phyloP scores from a whole-genome alignment of 164 flowering plant species.

The Magnolia sinica region DNA sequence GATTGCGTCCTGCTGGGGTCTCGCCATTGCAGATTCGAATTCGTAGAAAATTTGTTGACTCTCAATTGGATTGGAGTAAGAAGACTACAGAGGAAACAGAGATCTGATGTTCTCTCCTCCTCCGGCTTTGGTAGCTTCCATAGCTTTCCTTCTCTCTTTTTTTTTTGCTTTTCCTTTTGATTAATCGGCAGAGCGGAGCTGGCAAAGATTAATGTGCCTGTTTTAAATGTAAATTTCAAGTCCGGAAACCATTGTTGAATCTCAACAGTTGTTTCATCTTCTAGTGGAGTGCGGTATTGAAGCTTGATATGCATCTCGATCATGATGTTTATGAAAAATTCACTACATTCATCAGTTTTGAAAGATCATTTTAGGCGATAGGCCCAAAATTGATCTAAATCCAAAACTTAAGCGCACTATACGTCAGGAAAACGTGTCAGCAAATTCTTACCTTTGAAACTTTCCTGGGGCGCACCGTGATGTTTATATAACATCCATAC shows the following conservation, averaged over 20 bases:
- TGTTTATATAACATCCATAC: no score
- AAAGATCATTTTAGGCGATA: no score
- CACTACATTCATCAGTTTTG: no score
- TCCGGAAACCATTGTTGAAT: neutral
- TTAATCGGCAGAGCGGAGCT: neutral
- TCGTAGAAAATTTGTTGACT: neutral
- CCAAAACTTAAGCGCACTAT: no score
- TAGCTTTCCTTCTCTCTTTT: neutral
- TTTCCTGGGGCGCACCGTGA: no score
- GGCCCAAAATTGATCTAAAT: no score
- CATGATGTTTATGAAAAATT: no score
- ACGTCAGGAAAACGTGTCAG: no score
- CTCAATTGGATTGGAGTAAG: neutral
- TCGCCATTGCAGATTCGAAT: constrained; percentile 44
- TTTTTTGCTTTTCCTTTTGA: neutral
- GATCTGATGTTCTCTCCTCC: neutral
- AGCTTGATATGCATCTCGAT: no score
- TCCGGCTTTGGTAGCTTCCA: neutral
- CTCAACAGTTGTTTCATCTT: neutral
- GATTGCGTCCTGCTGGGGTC: constrained; percentile 63
- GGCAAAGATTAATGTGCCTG: neutral
- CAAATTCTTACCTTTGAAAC: no score
- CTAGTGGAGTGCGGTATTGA: neutral
- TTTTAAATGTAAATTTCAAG: neutral
- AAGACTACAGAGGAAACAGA: neutral